Percentiles rank a stretch among this genome's conserved stretches.
phyloP scores from a whole-genome alignment of 495 filamentous ascomycete species.

The Aspergillus diversus region DNA sequence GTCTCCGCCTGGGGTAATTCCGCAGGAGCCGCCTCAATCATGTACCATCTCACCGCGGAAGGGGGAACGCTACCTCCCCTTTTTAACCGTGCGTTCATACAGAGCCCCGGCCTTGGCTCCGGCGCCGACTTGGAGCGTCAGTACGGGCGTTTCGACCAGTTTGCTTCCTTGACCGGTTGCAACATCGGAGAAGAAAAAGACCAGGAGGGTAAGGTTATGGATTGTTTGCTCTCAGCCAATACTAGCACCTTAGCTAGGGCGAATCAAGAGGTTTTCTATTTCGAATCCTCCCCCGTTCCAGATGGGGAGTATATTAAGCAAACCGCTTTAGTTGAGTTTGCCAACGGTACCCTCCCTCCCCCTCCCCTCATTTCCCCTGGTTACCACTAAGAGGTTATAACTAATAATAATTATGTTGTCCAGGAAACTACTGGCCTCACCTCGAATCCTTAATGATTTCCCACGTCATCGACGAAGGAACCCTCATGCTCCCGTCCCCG shows the following conservation, averaged over 20 bases:
- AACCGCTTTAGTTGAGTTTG: slow-evolving; percentile 46
- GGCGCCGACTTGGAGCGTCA: slow-evolving; percentile 45
- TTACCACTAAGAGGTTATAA: not conserved
- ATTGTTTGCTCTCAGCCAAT: slow-evolving; percentile 30
- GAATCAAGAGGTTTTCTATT: slow-evolving; percentile 25
- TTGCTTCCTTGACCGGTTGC: not conserved
- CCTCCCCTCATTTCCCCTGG: too few species aligned
- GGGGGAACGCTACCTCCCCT: slow-evolving; percentile 50
- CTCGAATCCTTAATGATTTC: slow-evolving; percentile 44
- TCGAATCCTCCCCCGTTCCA: slow-evolving; percentile 46
- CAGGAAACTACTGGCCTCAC: slow-evolving; percentile 41
- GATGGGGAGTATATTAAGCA: slow-evolving; percentile 51
- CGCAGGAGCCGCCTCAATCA: slow-evolving; percentile 43
- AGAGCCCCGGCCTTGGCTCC: slow-evolving; percentile 51
- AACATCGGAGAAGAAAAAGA: slow-evolving; percentile 21
- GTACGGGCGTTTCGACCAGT: slow-evolving; percentile 36
- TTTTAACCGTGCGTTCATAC: slow-evolving; percentile 49
- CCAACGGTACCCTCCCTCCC: slow-evolving; percentile 27
- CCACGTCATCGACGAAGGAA: slow-evolving; percentile 44
- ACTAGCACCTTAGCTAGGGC: slow-evolving; percentile 27
- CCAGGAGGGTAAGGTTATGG: slow-evolving; percentile 35
- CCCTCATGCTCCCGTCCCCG: slow-evolving; percentile 28
- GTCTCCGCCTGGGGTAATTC: slow-evolving; percentile 47
- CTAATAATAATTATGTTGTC: not conserved
- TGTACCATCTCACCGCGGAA: slow-evolving; percentile 42